These are phyloP conservation scores for Lathyrus oleraceus DNA, from an alignment of 306 rosid species.

Conservation along the genomic window DNA sequence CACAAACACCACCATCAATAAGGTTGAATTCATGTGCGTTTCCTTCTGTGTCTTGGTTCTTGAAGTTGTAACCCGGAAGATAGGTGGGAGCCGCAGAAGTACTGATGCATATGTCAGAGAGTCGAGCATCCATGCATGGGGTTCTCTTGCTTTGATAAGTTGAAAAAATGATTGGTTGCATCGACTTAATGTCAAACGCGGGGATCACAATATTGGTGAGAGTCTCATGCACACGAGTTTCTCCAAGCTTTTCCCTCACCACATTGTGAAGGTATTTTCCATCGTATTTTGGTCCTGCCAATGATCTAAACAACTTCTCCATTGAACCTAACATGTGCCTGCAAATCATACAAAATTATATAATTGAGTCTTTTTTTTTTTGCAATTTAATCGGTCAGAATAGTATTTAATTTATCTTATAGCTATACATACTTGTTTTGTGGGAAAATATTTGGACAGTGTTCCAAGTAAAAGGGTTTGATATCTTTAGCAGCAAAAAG, in stretches of 20 bases:
- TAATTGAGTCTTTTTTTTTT: too few relatives aligned
- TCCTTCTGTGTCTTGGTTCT: slow-evolving; percentile 30
- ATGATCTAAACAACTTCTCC: slow-evolving; percentile 1
- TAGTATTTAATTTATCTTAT: not conserved
- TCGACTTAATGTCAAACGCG: slow-evolving; percentile 47
- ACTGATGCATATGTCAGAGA: slow-evolving; percentile 54
- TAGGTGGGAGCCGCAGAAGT: slow-evolving; percentile 65
- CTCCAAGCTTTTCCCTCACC: slow-evolving; percentile 54
- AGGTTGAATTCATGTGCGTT: slow-evolving; percentile 53
- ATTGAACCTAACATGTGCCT: slow-evolving; percentile 1
- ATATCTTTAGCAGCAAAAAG: slow-evolving; percentile 60
- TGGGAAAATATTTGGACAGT: slow-evolving; percentile 60
- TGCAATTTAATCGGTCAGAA: too few relatives aligned
- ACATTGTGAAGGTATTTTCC: slow-evolving; percentile 61
- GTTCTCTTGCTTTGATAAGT: slow-evolving; percentile 36
- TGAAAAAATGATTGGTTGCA: slow-evolving; percentile 55
- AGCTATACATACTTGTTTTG: slow-evolving; percentile 26
- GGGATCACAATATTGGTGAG: slow-evolving; percentile 70
- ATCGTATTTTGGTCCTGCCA: slow-evolving; percentile 72
- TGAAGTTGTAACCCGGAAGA: slow-evolving; percentile 52
- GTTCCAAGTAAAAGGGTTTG: slow-evolving; percentile 50
- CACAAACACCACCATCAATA: slow-evolving; percentile 63
- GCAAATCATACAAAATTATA: not conserved
- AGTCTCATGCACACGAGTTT: slow-evolving; percentile 52
- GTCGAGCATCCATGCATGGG: slow-evolving; percentile 43